Conservation (phyloP, 805 yeast genomes). For the Candida argentea region DNA sequence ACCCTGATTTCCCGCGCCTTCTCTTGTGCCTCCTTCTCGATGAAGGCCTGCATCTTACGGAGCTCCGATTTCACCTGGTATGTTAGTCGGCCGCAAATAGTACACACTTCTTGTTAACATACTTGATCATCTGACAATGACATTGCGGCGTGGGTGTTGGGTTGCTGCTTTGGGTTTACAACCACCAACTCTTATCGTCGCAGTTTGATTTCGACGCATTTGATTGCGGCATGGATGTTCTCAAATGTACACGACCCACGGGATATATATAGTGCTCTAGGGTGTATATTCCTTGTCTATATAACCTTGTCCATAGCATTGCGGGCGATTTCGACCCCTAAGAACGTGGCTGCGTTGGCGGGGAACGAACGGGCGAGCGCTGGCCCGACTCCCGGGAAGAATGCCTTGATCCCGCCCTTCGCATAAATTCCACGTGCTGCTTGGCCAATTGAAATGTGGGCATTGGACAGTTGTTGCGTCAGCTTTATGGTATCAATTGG, state of each 20-base stretch:
- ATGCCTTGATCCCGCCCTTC: conserved; percentile 77
- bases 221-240: no score
- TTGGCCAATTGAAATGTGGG: conserved; percentile 43
- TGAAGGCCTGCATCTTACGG: conserved; percentile 96
- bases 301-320: conserved; percentile 27
- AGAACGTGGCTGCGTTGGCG: conserved; percentile 97
- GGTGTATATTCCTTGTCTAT: conserved; percentile 10
- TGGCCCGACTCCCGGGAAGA: conserved; percentile 97
- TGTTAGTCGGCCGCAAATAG: neutral
- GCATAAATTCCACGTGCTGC: conserved; percentile 63
- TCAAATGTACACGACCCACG: neutral
- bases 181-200: no score
- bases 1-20: conserved; percentile 92
- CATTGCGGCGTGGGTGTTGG: no score
- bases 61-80: conserved; percentile 84
- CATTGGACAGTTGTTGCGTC: conserved; percentile 58
- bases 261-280: no score
- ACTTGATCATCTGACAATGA: conserved; percentile 23
- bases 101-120: conserved; percentile 6
- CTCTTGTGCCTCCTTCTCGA: conserved; percentile 98
- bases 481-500: conserved; percentile 94
- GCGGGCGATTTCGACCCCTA: conserved; percentile 82
- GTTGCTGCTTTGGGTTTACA: no score
- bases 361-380: conserved; percentile 93
- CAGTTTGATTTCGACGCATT: no score